Percentiles rank a stretch among this genome's conserved stretches.
These are phyloP conservation scores for Senna siamea DNA, from an alignment of 306 rosid species.

Conservation along the genomic window DNA sequence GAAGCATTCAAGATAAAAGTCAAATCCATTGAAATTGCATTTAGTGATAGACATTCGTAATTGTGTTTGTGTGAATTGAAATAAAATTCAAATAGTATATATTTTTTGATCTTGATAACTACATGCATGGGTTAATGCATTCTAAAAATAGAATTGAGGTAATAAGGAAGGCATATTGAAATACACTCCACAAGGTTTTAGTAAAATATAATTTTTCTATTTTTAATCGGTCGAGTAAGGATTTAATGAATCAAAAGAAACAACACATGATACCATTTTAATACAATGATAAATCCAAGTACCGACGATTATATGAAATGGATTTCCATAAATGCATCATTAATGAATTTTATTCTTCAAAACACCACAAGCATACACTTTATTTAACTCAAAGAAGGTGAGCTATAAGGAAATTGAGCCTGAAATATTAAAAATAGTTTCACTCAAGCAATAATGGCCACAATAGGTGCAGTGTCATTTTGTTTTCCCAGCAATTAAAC, in stretches of 20 bases:
- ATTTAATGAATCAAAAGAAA: neutral
- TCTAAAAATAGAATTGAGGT: neutral
- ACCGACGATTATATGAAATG: neutral
- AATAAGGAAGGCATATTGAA: neutral
- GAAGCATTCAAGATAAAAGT: conserved; percentile 18
- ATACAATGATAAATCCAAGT: neutral
- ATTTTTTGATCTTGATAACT: neutral
- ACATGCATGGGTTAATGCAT: conserved; percentile 7
- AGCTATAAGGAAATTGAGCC: conserved; percentile 5
- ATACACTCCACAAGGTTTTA: neutral
- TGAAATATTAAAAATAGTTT: conserved; percentile 10
- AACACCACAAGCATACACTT: neutral
- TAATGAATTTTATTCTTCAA: neutral
- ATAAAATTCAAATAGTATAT: conserved; percentile 23
- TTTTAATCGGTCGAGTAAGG: neutral
- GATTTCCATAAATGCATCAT: neutral
- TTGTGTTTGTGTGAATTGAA: conserved; percentile 4
- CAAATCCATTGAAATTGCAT: conserved; percentile 2
- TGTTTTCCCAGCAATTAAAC: conserved; percentile 33
- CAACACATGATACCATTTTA: neutral
- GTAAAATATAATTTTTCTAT: neutral
- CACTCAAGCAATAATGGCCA: conserved; percentile 24
- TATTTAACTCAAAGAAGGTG: neutral
- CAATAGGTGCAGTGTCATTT: conserved; percentile 27
- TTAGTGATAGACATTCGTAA: conserved; percentile 17